Evolutionary conservation across 495 filamentous ascomycete species (phyloP).

Genomic region (Lasiosphaeris hirsuta): DNA sequence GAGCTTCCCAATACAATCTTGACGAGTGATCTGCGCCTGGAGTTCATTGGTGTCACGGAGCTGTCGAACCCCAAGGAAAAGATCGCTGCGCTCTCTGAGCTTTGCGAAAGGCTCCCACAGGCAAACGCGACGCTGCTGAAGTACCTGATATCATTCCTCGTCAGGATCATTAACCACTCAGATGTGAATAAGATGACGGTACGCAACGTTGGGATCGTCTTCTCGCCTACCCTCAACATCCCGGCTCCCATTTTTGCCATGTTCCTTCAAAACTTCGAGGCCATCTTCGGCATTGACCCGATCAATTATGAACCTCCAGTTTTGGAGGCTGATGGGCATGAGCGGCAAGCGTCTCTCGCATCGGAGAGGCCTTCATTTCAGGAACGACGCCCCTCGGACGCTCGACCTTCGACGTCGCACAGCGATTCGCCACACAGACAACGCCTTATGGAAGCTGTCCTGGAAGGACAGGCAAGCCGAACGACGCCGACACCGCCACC

Average conservation of each 20-base stretch:
- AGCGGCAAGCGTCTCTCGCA: constrained; percentile 25
- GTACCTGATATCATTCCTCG: constrained; percentile 80
- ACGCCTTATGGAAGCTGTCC: constrained; percentile 37
- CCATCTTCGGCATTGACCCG: constrained; percentile 73
- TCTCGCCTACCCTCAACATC: constrained; percentile 97
- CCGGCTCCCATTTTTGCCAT: constrained; percentile 90
- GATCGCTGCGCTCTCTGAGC: constrained; percentile 72
- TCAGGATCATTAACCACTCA: constrained; percentile 83
- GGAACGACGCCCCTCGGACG: constrained; percentile 29
- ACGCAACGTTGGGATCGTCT: constrained; percentile 95
- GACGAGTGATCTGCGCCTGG: constrained; percentile 82
- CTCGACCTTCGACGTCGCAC: constrained; percentile 41
- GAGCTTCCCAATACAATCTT: constrained; percentile 89
- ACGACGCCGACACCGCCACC: constrained; percentile 45
- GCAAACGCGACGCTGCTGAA: constrained; percentile 76
- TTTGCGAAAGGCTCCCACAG: constrained; percentile 80
- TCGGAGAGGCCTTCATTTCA: constrained; percentile 29
- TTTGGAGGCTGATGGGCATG: constrained; percentile 22
- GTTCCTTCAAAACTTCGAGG: constrained; percentile 85
- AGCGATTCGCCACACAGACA: constrained; percentile 44
- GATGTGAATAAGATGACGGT: constrained; percentile 98
- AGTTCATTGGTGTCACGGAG: constrained; percentile 85
- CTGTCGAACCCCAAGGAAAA: constrained; percentile 72
- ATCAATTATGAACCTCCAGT: constrained; percentile 52
- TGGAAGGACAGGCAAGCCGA: constrained; percentile 33